Evolutionary conservation across 176 grass and related monocot genomes (phyloP).

Genomic region (Saccharum officinarum): DNA sequence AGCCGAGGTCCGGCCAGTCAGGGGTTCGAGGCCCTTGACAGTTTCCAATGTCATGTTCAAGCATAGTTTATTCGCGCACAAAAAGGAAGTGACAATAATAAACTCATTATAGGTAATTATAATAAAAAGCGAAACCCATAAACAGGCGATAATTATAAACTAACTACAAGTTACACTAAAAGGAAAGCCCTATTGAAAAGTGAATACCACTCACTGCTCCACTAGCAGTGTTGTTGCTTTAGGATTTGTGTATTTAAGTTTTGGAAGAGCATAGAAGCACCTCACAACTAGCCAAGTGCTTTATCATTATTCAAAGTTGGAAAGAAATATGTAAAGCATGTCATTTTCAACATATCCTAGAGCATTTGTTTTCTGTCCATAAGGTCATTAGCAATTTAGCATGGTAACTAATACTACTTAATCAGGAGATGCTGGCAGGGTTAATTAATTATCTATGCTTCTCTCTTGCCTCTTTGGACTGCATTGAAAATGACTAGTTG

Average conservation of each 20-base stretch:
- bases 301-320: not conserved
- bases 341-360: not conserved
- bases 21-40: too few relatives aligned
- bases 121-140: not conserved
- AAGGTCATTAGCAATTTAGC: not conserved
- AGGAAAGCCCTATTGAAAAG: not conserved
- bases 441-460: not conserved
- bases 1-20: too few relatives aligned
- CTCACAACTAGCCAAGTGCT: not conserved
- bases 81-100: not conserved
- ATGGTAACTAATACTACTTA: not conserved
- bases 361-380: not conserved
- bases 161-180: not conserved
- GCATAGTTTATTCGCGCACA: not conserved
- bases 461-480: constrained; percentile 4
- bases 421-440: constrained; percentile 15
- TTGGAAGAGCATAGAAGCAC: constrained; percentile 2
- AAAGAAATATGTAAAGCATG: constrained; percentile 1
- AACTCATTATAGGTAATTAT: not conserved
- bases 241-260: not conserved
- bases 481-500: constrained; percentile 42
- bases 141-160: not conserved
- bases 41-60: not conserved
- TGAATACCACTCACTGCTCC: not conserved
- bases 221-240: not conserved